Base-by-base conservation (phyloP, 192 early-diverging fungal species). In the Umbelopsis sp. region DNA sequence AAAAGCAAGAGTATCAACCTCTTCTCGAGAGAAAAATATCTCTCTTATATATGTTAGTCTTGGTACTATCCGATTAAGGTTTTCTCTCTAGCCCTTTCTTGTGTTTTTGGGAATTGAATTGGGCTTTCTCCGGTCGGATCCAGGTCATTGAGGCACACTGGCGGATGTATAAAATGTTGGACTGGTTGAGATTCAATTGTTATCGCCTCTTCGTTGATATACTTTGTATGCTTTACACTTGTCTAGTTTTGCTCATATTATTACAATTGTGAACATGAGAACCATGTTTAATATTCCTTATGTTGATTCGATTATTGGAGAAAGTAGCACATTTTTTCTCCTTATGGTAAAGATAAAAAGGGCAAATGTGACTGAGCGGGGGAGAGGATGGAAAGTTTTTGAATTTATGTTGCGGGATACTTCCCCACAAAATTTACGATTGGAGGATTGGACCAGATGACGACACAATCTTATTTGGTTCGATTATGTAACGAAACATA, bases 371-470 rank as follows among this genome's bases (percentile, higher is more conserved):
- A 49, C 47, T 17, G 47, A 17, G n/a, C 4, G 7, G 16, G 16
- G 6, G 16, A 21, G 47, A 49, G 10, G n/a, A 49, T 9, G n/a
- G 47, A 17, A n/a, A 21, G 20, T 49, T 6, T 17, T 16, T 6
- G 5, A 2, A 6, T 21, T 49, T 4, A 17, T 44, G 5, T 12
- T 44, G 43, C n/a, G n/a, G 47, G 47, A 21, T 25, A 20, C 4
- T n/a, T 29, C 56, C 56, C 31, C 56, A n/a, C 56, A 62, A 62
- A 62, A 62, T 62, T 62, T 62, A 62, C 56, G 56, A 62, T 62
- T 62, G 56, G 31, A 31, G 14, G 12, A 14, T 20, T 34, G 20
- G 17, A 14, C 2, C 7, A 17, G 26, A 62, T 62, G 56, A 62
- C 56, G 29, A 62, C 20, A 62, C 17, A 20, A 26, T 3, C 21